These are phyloP conservation scores for Zygnema cylindricum DNA, from an alignment of 139 green algal genomes.

Conservation along the genomic window DNA sequence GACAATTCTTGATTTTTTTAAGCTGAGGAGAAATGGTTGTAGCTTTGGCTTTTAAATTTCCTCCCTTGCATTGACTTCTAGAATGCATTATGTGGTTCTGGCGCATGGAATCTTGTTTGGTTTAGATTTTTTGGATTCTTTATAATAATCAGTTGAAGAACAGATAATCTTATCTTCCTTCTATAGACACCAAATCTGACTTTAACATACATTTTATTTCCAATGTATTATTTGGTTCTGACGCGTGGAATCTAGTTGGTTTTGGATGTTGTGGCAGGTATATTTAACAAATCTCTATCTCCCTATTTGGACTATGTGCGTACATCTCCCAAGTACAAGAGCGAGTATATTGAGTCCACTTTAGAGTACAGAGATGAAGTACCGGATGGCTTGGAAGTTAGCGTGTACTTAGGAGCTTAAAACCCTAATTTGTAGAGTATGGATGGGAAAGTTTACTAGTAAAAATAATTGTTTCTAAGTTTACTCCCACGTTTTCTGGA, in stretches of 20 bases:
- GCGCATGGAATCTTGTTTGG: too few species aligned
- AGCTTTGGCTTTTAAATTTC: too few species aligned
- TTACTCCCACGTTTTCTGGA: too few species aligned
- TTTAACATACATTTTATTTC: too few species aligned
- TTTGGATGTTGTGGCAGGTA: constrained; percentile 24
- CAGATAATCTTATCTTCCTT: neutral
- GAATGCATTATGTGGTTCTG: too few species aligned
- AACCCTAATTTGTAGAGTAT: too few species aligned
- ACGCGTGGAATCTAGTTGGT: neutral
- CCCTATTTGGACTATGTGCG: constrained; percentile 74
- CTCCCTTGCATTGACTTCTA: too few species aligned
- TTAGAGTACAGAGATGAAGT: constrained; percentile 77
- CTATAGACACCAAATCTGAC: neutral
- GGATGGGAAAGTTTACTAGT: too few species aligned
- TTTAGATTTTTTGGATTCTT: too few species aligned
- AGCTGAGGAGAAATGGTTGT: too few species aligned
- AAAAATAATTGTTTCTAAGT: too few species aligned
- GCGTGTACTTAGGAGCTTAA: neutral
- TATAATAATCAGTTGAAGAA: neutral
- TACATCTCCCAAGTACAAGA: constrained; percentile 60
- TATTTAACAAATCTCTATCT: constrained; percentile 31
- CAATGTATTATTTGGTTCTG: neutral
- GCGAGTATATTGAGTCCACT: constrained; percentile 58
- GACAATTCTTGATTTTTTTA: too few species aligned
- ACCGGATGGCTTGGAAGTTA: constrained; percentile 73